Percentiles rank a stretch among this genome's conserved stretches.
phyloP scores from a whole-genome alignment of 2,329 filamentous ascomycete species.

The Zymoseptoria passerinii region DNA sequence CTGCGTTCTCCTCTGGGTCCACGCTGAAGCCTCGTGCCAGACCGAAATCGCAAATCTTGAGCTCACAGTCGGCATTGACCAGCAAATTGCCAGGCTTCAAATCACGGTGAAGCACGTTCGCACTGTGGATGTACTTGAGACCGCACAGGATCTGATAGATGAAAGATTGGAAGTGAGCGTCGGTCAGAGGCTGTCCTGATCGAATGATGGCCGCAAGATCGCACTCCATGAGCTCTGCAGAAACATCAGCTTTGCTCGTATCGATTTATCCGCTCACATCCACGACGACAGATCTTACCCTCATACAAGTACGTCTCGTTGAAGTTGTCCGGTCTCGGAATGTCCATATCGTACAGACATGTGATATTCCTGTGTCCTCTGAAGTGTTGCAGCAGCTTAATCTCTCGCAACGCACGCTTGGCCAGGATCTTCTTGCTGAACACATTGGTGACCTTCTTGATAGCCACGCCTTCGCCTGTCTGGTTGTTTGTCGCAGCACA shows the following conservation, averaged over 20 bases:
- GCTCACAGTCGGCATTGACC: constrained; percentile 97
- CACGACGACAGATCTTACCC: constrained; percentile 49
- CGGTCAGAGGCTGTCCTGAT: constrained; percentile 91
- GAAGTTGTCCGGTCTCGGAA: constrained; percentile 92
- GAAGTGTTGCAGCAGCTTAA: constrained; percentile 98
- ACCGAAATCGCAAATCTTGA: constrained; percentile 98
- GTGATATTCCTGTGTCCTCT: constrained; percentile 66
- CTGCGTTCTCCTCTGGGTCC: constrained; percentile 95
- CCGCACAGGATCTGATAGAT: constrained; percentile 99
- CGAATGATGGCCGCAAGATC: constrained; percentile 96
- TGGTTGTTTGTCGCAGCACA: constrained; percentile 90
- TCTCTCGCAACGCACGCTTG: constrained; percentile 94
- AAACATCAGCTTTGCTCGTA: not conserved
- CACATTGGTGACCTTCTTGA: constrained; percentile 99
- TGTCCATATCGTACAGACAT: constrained; percentile 99
- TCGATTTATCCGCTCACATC: not conserved
- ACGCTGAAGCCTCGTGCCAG: constrained; percentile 93
- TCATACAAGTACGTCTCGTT: constrained; percentile 99
- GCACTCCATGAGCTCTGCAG: constrained; percentile 95
- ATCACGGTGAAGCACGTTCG: constrained; percentile 93
- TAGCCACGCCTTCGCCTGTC: constrained; percentile 86
- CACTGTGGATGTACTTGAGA: constrained; percentile 98
- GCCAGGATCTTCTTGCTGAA: constrained; percentile 99
- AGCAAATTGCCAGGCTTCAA: constrained; percentile 94
- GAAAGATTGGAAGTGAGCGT: constrained; percentile 98